A percentile compares a stretch with the other conserved stretches of the same genome.
phyloP scores from a whole-genome alignment of 257 asterid genomes.

The Mentha longifolia region DNA sequence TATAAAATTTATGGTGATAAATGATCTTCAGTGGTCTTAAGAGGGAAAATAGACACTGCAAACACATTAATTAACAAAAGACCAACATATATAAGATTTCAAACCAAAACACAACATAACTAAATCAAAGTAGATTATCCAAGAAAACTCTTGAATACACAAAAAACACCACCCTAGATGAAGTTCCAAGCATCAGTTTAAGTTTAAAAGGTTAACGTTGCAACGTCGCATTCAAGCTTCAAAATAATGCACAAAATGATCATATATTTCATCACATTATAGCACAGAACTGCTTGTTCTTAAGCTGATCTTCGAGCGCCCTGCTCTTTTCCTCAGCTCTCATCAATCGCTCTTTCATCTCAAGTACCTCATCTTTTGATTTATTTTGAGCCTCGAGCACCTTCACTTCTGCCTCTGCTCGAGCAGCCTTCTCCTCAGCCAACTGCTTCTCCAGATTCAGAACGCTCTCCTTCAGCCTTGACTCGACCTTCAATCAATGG shows the following conservation, averaged over 20 bases:
- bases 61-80: too few species aligned
- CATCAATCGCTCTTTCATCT: constrained; percentile 29
- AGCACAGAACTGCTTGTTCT: background rate
- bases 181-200: background rate
- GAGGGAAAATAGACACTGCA: too few species aligned
- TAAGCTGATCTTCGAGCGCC: background rate
- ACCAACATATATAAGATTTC: too few species aligned
- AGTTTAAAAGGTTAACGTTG: background rate
- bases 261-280: constrained; percentile 31
- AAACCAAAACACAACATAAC: too few species aligned
- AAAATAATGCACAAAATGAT: background rate
- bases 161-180: too few species aligned
- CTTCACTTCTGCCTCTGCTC: constrained; percentile 44
- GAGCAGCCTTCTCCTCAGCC: constrained; percentile 52
- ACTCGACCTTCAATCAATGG: constrained; percentile 38
- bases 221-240: background rate
- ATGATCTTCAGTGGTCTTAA: too few species aligned
- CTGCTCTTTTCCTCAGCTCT: background rate
- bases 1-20: too few species aligned
- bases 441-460: constrained; percentile 47
- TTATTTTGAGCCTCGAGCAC: constrained; percentile 47
- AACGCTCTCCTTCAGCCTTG: constrained; percentile 43
- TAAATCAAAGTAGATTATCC: too few species aligned
- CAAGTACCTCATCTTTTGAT: constrained; percentile 23
- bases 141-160: too few species aligned